Percentiles rank a stretch among this genome's conserved stretches.
Evolutionary conservation across 139 green algal species (phyloP).

Genomic region (Ostreobium quekettii): DNA sequence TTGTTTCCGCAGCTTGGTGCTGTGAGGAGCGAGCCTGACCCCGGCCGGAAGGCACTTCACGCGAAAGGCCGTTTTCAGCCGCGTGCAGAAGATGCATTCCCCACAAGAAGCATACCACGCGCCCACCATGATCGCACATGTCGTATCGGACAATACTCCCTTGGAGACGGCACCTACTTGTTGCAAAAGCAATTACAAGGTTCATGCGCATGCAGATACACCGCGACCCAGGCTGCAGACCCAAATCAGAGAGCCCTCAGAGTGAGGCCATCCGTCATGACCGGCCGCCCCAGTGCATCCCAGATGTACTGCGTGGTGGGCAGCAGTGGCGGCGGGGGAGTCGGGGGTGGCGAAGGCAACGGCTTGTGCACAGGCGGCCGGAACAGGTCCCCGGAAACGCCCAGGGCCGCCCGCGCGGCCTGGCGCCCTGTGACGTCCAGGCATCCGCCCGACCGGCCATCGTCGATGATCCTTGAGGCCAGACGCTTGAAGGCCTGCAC

Average conservation of each 20-base stretch:
- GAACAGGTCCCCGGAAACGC: slow-evolving; percentile 21
- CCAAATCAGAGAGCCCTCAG: slow-evolving; percentile 1
- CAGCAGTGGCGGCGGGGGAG: slow-evolving; percentile 32
- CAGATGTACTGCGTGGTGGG: slow-evolving; percentile 35
- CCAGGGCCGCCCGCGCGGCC: slow-evolving; percentile 21
- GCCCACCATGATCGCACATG: no score
- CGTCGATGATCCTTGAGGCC: background rate
- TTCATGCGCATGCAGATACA: no score
- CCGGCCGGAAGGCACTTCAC: no score
- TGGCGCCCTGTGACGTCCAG: background rate
- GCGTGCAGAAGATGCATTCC: no score
- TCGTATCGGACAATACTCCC: no score
- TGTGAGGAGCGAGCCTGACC: no score
- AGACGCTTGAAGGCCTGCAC: slow-evolving; percentile 15
- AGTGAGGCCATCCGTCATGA: slow-evolving; percentile 32
- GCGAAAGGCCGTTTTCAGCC: no score
- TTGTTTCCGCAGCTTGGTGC: no score
- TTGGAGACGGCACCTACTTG: no score
- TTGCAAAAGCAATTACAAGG: no score
- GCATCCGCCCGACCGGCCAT: background rate
- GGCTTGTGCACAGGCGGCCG: slow-evolving; percentile 24
- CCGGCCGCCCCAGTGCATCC: slow-evolving; percentile 30
- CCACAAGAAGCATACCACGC: no score
- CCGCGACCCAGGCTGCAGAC: no score
- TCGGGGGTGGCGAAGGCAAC: slow-evolving; percentile 32